phyloP scores from a whole-genome alignment of 441 rosid species.

The Cnidoscolus chayamansa region DNA sequence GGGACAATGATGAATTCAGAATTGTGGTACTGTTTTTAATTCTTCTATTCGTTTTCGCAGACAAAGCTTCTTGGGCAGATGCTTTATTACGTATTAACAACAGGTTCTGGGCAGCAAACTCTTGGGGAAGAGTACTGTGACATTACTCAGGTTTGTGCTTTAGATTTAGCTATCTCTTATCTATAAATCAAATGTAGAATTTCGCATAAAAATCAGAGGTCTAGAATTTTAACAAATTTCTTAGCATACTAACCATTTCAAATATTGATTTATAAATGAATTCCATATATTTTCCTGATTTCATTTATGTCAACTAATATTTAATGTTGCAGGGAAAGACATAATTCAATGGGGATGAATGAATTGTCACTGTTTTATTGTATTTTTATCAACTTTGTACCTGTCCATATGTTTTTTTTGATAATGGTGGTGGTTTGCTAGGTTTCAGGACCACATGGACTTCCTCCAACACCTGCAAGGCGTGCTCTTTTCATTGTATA shows the following conservation, averaged over 20 bases:
- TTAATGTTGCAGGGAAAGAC: neutral
- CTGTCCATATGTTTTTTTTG: neutral
- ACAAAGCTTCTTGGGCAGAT: constrained; percentile 84
- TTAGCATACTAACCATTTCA: no score
- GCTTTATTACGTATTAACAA: constrained; percentile 84
- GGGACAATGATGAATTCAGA: neutral
- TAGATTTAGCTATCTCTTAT: neutral
- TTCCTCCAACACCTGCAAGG: constrained; percentile 91
- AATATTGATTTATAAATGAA: no score
- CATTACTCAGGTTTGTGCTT: constrained; percentile 61
- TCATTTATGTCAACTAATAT: neutral
- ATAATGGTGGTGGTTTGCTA: constrained; percentile 23
- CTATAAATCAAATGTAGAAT: neutral
- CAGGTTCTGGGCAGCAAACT: constrained; percentile 92
- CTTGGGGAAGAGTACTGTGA: constrained; percentile 96
- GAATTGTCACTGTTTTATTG: neutral
- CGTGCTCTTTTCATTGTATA: constrained; percentile 80
- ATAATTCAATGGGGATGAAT: neutral
- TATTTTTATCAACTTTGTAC: neutral
- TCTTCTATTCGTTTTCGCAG: constrained; percentile 33
- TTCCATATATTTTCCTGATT: no score
- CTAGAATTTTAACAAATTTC: no score
- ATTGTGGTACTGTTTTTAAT: neutral
- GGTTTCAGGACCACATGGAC: constrained; percentile 77
- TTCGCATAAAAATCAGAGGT: neutral